A percentile compares a stretch with the other conserved stretches of the same genome.
Conservation (phyloP, 768 basidiomycete genomes). For the Melanogaster broomeanus region DNA sequence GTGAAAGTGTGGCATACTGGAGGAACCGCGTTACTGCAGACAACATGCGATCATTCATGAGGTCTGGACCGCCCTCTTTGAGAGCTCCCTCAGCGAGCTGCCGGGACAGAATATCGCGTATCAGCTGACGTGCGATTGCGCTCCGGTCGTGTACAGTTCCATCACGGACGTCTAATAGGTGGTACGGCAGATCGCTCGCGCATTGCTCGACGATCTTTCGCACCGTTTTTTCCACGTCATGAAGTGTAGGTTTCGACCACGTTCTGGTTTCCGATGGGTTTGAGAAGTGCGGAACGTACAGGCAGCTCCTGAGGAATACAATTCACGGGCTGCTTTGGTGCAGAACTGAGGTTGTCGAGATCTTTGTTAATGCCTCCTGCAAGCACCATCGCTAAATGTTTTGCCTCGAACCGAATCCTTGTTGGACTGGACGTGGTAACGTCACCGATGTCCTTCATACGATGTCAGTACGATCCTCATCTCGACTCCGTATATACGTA, state of each 20-base stretch:
- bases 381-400: neutral
- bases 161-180: neutral
- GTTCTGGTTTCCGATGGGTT: neutral
- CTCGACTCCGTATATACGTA: neutral
- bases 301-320: neutral
- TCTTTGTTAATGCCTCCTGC: neutral
- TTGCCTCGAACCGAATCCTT: neutral
- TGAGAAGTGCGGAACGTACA: neutral
- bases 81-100: neutral
- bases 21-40: neutral
- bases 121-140: neutral
- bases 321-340: neutral
- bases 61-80: neutral
- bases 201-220: neutral
- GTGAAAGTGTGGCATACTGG: constrained; percentile 7
- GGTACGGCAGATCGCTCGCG: neutral
- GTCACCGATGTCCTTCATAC: neutral
- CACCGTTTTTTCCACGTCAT: neutral
- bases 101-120: neutral
- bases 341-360: neutral
- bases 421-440: neutral
- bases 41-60: neutral
- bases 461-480: neutral
- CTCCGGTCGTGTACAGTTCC: neutral
- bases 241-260: neutral